Evolutionary conservation across 129 eudicot species (phyloP).

Genomic region (Scalesia atractyloides): DNA sequence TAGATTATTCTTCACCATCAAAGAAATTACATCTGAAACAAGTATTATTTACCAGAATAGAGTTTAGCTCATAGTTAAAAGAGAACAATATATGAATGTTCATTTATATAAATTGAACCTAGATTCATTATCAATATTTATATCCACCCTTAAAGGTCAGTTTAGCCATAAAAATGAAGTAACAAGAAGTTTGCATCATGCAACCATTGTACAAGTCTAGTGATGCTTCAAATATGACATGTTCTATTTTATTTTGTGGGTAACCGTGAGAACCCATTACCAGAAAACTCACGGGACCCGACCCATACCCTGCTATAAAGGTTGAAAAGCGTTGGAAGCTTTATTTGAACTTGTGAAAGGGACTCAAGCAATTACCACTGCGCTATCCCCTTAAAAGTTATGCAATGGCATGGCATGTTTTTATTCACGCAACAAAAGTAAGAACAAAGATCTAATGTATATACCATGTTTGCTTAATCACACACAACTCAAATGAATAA

Average conservation of each 20-base stretch:
- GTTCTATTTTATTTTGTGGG: background rate
- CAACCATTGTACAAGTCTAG: background rate
- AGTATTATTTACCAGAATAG: constrained; percentile 11
- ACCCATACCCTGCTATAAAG: too few relatives aligned
- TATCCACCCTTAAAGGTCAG: background rate
- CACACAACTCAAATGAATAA: background rate
- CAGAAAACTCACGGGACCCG: too few relatives aligned
- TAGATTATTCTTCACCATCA: constrained; percentile 51
- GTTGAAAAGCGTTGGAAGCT: too few relatives aligned
- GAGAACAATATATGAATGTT: background rate
- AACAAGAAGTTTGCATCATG: background rate
- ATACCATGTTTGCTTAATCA: background rate
- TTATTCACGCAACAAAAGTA: background rate
- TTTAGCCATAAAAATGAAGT: background rate
- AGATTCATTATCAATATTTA: background rate
- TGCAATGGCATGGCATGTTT: background rate
- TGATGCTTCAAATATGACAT: constrained; percentile 18
- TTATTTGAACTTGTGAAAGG: too few relatives aligned
- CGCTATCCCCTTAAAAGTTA: too few relatives aligned
- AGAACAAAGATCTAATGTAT: background rate
- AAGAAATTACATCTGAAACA: constrained; percentile 55
- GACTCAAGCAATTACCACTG: too few relatives aligned
- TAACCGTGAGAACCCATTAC: too few relatives aligned
- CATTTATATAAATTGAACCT: background rate
- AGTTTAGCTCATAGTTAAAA: background rate